phyloP scores from a whole-genome alignment of 306 rosid species.

The Sicyos baderoa region DNA sequence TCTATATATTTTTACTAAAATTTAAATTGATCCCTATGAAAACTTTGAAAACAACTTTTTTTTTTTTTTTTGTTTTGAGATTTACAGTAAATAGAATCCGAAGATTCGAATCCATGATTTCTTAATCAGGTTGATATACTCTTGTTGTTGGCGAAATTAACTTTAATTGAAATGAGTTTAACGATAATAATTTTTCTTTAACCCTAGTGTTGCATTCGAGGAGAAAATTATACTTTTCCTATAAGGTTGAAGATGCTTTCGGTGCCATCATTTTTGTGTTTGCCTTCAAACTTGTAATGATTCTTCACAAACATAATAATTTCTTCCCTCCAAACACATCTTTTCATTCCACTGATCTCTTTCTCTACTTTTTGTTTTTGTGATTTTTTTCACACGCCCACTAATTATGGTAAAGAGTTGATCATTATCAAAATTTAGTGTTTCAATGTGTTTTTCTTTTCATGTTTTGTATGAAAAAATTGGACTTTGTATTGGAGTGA shows the following conservation, averaged over 20 bases:
- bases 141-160: too few species aligned
- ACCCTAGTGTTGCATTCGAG: not conserved
- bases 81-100: too few species aligned
- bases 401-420: not conserved
- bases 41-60: too few species aligned
- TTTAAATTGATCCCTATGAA: too few species aligned
- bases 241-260: conserved; percentile 13
- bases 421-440: not conserved
- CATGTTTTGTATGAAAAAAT: not conserved
- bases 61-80: too few species aligned
- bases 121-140: too few species aligned
- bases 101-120: too few species aligned
- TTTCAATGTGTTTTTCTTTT: not conserved
- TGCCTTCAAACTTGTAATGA: conserved; percentile 14
- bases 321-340: not conserved
- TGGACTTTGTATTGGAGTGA: not conserved
- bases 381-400: conserved; percentile 13
- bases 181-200: too few species aligned
- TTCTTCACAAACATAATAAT: conserved; percentile 7
- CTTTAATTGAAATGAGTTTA: too few species aligned
- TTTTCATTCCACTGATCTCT: not conserved
- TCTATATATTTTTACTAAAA: too few species aligned
- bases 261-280: conserved; percentile 22
- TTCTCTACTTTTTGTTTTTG: too few species aligned
- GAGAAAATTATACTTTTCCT: conserved; percentile 1